Evolutionary conservation across 2,329 filamentous ascomycete genomes (phyloP), one percentile per base, ranked within the genome.

Genomic region (Didymosphaeria variabile): DNA sequence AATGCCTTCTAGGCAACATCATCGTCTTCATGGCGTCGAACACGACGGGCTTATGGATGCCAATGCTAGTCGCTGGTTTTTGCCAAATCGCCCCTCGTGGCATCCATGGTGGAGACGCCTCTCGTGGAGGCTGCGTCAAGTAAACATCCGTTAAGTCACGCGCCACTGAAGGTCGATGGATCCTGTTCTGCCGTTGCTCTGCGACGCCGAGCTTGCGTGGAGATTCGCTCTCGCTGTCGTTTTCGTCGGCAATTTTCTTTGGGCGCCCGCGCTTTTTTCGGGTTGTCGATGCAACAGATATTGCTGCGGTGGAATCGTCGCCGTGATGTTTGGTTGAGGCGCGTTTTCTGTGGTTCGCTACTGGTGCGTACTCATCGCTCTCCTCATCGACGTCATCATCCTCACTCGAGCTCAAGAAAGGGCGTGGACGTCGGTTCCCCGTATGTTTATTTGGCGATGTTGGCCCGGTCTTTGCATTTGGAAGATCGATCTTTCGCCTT

Each of bases 51-150:
- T 63, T 34, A 51, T 76, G 72, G 34, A 72, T 66, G 19, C 71
- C 69, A 44, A 72, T 74, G 19, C 53, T 71, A n/a, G 65, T 64
- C 23, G 64, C 55, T 17, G 76, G 73, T 66, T 81, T 82, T 58
- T 81, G 80, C 82, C 82, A 84, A 62, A 84, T 79, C 17, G 82
- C 77, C 19, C 82, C 82, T 60, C 82, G 72, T 51, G 83, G 76
- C 51, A 75, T 77, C 71, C 80, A 79, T 2, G 81, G 81, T 34
- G 79, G 77, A 29, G 80, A 80, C 32, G 77, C 70, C 56, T 75
- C 70, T 36, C 66, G 73, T 5, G 82, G 81, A 15, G 79, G 81
- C 60, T 84, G 81, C 1, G 80, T 82, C 55, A 75, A 75, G 62
- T 79, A 80, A 13, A 75, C 67, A 56, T 82, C 79, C 19, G 75